Conservation (phyloP, 768 basidiomycete species). For the Calocera viscosa region DNA sequence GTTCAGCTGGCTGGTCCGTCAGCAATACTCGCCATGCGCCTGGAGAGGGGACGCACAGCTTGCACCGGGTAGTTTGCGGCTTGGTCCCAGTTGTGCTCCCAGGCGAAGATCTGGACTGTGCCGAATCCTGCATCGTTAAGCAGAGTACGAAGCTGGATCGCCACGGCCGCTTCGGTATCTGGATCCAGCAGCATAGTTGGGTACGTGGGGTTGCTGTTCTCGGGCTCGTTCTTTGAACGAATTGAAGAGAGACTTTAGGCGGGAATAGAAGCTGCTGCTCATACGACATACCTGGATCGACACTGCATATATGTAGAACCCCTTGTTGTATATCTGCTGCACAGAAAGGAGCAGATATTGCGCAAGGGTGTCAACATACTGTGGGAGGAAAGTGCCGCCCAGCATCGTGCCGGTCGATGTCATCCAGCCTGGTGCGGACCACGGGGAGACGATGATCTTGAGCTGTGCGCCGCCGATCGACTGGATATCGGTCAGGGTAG, state of each 20-base stretch:
- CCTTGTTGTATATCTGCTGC: slow-evolving; percentile 52
- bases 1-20: slow-evolving; percentile 11
- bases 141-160: slow-evolving; percentile 41
- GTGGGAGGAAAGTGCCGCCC: slow-evolving; percentile 46
- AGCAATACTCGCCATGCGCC: not conserved
- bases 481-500: slow-evolving; percentile 50
- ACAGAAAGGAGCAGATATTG: slow-evolving; percentile 59
- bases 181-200: slow-evolving; percentile 49
- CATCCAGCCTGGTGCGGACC: slow-evolving; percentile 78
- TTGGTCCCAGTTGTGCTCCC: slow-evolving; percentile 64
- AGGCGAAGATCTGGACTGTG: slow-evolving; percentile 49
- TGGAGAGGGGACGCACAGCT: slow-evolving; percentile 28
- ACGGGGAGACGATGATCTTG: slow-evolving; percentile 50
- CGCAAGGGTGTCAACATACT: slow-evolving; percentile 46
- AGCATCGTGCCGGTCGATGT: slow-evolving; percentile 54
- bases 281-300: slow-evolving; percentile 38
- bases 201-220: slow-evolving; percentile 51
- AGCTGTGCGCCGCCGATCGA: slow-evolving; percentile 39
- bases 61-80: slow-evolving; percentile 51
- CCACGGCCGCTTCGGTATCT: slow-evolving; percentile 47
- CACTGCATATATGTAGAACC: slow-evolving; percentile 51
- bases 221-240: slow-evolving; percentile 39
- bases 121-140: slow-evolving; percentile 53
- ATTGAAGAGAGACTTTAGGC: not conserved
- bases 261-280: not conserved